Base-by-base conservation (phyloP, 2,329 filamentous ascomycete species). In the Chrysoporthe austroafricana region DNA sequence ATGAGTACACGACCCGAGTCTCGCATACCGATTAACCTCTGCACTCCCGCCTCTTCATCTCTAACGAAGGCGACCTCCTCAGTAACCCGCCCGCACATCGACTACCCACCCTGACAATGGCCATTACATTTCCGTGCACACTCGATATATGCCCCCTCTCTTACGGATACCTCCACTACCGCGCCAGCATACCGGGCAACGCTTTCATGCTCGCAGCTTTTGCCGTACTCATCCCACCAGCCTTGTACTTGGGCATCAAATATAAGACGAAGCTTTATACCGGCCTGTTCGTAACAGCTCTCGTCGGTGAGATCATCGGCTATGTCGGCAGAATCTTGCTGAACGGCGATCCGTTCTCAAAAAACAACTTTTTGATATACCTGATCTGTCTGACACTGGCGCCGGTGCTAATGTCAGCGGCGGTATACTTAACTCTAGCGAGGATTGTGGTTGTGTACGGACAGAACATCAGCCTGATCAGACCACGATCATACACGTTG, bases 401-500 rank as follows among this genome's bases (percentile, higher is more conserved):
- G 26, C 59, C 59, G n/a, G 59, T 61, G 26, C 59, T 61, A n/a
- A 34, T 61, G 42, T 61, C 59, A 14, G 59, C 59, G 8, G 39
- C 39, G 3, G 59, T 64, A 13, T 88, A 87, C 77, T 74, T 89
- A 42, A 84, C 81, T 4, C 79, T 89, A 14, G 85, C 86, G 48
- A 84, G 87, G 63, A 81, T 88, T 70, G 83, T 74, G 42, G 42
- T 69, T 36, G 66, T 71, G 9, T 73, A 69, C 60, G 70, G 68
- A 0, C 64, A 68, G 18, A 57, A 66, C 26, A 62, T 60, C n/a
- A 63, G 71, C 1, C 69, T 71, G 13, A 48, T 73, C 57, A 62
- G 50, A 9, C 70, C 70, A n/a, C 63, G 67, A 44, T 62, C 69
- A 16, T 73, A 73, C 70, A 73, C 71, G n/a, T 54, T 70, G 34